These are phyloP conservation scores for Venturia oleaginea DNA, from an alignment of 2,329 filamentous ascomycete species.

Conservation along the genomic window DNA sequence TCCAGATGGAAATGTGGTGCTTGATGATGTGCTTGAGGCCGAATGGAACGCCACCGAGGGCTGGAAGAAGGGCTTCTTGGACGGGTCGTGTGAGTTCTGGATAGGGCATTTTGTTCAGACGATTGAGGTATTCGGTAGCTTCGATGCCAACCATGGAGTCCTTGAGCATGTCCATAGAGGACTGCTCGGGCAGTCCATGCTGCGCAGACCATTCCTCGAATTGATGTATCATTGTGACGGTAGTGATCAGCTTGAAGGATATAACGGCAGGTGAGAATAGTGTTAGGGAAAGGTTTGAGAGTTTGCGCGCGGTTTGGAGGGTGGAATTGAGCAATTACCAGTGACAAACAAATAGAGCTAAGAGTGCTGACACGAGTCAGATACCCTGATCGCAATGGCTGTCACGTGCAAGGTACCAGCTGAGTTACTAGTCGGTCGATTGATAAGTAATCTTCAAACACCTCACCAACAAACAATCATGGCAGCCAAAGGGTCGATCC, in stretches of 20 bases:
- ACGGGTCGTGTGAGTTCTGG: conserved; percentile 41
- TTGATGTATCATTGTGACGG: conserved; percentile 32
- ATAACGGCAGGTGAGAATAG: background rate
- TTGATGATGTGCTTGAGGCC: conserved; percentile 68
- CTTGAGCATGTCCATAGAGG: conserved; percentile 61
- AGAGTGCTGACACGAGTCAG: background rate
- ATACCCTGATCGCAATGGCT: background rate
- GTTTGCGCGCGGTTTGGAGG: background rate
- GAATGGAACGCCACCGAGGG: conserved; percentile 78
- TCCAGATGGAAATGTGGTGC: conserved; percentile 65
- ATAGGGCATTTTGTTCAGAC: conserved; percentile 53
- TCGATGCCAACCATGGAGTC: conserved; percentile 74
- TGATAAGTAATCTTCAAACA: background rate
- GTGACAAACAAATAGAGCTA: background rate
- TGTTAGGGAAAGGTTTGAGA: no score
- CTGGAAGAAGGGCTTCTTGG: conserved; percentile 81
- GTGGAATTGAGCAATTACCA: background rate
- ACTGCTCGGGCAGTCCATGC: conserved; percentile 40
- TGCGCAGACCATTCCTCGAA: conserved; percentile 50
- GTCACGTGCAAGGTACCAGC: background rate
- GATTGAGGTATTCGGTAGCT: conserved; percentile 78
- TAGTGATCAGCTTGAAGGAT: background rate
- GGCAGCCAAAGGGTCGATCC: conserved; percentile 1
- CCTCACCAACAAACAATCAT: background rate
- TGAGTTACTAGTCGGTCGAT: background rate